A percentile compares a stretch with the other conserved stretches of the same genome.
Conservation (phyloP, 2,329 filamentous ascomycete species). For the Rutstroemia sp. region DNA sequence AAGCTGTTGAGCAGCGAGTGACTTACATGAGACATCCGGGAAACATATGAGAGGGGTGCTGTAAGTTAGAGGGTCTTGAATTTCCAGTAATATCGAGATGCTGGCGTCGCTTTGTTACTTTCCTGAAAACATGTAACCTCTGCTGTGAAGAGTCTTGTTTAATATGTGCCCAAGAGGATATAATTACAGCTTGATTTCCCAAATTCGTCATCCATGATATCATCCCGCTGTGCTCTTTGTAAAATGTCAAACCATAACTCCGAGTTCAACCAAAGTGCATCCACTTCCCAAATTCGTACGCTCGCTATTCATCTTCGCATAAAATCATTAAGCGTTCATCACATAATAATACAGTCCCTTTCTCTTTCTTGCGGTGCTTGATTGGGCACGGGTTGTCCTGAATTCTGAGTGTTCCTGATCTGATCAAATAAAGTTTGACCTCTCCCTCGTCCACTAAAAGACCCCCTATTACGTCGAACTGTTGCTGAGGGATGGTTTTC, state of each 20-base stretch:
- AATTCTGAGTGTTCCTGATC: conserved; percentile 15
- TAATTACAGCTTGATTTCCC: not conserved
- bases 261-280: too few relatives aligned
- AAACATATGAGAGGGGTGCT: too few relatives aligned
- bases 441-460: conserved; percentile 8
- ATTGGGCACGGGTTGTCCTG: conserved; percentile 4
- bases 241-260: not conserved
- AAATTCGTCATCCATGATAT: not conserved
- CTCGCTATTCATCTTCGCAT: not conserved
- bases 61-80: too few relatives aligned
- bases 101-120: not conserved
- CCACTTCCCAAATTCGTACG: not conserved
- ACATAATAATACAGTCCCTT: conserved; percentile 26
- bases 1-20: too few relatives aligned
- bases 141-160: too few relatives aligned
- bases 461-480: not conserved
- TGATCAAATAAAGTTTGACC: conserved; percentile 14
- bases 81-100: not conserved
- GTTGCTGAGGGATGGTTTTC: not conserved
- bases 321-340: not conserved
- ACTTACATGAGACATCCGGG: too few relatives aligned
- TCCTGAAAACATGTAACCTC: not conserved
- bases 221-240: not conserved
- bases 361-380: conserved; percentile 10
- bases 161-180: not conserved